These are phyloP conservation scores for Hordeum pubiflorum DNA, from an alignment of 202 grass and related monocot genomes.

Conservation along the genomic window DNA sequence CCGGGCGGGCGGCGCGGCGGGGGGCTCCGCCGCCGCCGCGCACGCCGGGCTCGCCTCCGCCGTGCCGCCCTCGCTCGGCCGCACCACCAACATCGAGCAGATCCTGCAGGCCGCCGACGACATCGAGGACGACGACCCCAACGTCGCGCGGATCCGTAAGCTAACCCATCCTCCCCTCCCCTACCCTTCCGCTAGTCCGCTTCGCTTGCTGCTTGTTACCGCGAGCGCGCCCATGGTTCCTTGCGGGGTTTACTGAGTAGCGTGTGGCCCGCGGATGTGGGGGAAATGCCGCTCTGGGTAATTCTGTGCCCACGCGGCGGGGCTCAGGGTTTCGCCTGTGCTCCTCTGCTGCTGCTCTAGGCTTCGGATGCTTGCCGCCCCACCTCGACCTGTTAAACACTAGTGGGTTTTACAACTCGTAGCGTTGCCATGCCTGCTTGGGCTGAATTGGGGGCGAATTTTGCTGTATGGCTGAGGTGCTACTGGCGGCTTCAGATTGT, in stretches of 20 bases:
- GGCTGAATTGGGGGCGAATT: background rate
- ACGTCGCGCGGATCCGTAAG: conserved; percentile 81
- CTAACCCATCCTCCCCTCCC: background rate
- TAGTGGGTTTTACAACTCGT: background rate
- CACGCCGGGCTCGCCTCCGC: conserved; percentile 49
- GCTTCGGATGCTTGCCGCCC: background rate
- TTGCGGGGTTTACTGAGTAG: background rate
- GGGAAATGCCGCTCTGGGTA: background rate
- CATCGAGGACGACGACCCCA: conserved; percentile 79
- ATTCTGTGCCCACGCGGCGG: background rate
- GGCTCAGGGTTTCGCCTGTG: background rate
- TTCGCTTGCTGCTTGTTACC: background rate
- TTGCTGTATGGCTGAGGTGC: background rate
- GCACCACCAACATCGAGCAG: conserved; percentile 71
- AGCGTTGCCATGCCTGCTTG: background rate
- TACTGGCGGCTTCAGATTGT: background rate
- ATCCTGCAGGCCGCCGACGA: conserved; percentile 90
- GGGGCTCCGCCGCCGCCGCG: background rate
- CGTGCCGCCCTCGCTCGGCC: conserved; percentile 57
- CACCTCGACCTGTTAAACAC: background rate
- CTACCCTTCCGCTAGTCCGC: background rate
- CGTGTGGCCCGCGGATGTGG: no score
- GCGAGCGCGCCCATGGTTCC: background rate
- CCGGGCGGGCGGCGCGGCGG: conserved; percentile 5
- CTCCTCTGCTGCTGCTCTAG: background rate